Evolutionary conservation across 2,329 filamentous ascomycete species (phyloP), one percentile per base, ranked within the genome.

Genomic region (Aspergillus viridinutans): DNA sequence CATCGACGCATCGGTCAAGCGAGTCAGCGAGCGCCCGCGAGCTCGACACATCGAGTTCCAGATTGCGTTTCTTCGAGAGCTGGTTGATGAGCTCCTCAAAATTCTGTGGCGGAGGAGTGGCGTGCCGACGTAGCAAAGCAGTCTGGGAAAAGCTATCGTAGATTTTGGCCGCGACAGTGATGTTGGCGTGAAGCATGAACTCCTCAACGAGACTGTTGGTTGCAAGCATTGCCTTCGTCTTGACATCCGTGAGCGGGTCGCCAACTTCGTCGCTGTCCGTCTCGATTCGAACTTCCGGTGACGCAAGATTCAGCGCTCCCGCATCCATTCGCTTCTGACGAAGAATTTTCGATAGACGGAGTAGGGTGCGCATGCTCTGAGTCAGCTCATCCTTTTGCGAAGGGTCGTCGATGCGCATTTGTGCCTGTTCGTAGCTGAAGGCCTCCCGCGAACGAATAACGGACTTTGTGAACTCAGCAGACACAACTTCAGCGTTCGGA

Each of bases 121-220:
- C 92, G 81, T 99, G 94, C 57, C 94, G 90, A 61, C 93, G 90
- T 17, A 99, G 85, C 66, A 99, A 87, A 50, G 94, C 94, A 0
- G 92, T 97, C 75, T 99, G 93, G 0, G 94, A 93, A 76, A 97
- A 97, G 2, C 92, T 87, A 50, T 90, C 84, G 77, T 96, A 91
- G 70, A 96, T 95, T 74, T 91, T 93, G 63, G 86, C 84, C 6
- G 93, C 94, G 29, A 99, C 95, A 65, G 89, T 93, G 69, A 91
- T 92, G 77, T 99, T 99, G 80, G 94, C 95, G 72, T 97, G 89
- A 70, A 99, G 81, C 94, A 99, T 99, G 81, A 99, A 97, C 72
- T 99, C 94, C 72, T 99, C 94, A 28, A 99, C 95, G 4, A 99
- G 84, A 23, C 93, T 97, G 79, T 97, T 99, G 53, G 94, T 99